Base-by-base conservation (phyloP, 2,329 filamentous ascomycete genomes). In the Aspergillus fischeri region DNA sequence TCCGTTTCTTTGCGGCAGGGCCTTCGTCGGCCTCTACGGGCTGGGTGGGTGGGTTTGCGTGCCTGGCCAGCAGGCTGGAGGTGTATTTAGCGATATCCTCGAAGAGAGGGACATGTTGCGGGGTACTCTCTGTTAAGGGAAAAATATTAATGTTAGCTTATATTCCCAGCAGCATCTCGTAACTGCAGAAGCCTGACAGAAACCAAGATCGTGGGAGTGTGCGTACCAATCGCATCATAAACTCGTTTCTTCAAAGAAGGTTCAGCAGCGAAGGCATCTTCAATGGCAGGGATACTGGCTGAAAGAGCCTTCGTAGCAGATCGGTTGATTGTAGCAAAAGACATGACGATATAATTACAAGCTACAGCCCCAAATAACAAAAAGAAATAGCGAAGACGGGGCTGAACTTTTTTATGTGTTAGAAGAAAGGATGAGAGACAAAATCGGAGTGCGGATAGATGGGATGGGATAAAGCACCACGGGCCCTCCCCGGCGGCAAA, bases 21-120 rank as follows among this genome's bases (percentile, higher is more conserved):
- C 65, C 72, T 52, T 72, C 69, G 35, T 55, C 62, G 49, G 60
- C 57, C 57, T 66, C 60, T 28, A 63, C 60, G 54, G 67, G 67
- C 51, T 67, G 68, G 52, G 71, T 62, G 51, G 67, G 53, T 32
- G 63, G 61, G 52, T 61, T 67, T 45, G 60, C 54, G 58, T 67
- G 65, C 65, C 65, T 71, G 65, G 67, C 70, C 67, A 67, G 72
- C 67, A 73, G 68, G 59, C 63, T 70, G 58, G 70, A 70, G 52
- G 75, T 76, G 63, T 80, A 78, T 65, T 70, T 71, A 25, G 79
- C 78, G 58, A 82, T 79, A 61, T 81, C 79, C 63, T 79, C 73
- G 59, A 82, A 80, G 4, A 82, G 70, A 53, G 68, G 63, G 55
- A 59, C 63, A 56, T 76, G 67, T 58, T 76, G 72, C 21, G 76